phyloP scores from a whole-genome alignment of 225 moss, liverwort and hornwort species.

The Climacium dendroides region DNA sequence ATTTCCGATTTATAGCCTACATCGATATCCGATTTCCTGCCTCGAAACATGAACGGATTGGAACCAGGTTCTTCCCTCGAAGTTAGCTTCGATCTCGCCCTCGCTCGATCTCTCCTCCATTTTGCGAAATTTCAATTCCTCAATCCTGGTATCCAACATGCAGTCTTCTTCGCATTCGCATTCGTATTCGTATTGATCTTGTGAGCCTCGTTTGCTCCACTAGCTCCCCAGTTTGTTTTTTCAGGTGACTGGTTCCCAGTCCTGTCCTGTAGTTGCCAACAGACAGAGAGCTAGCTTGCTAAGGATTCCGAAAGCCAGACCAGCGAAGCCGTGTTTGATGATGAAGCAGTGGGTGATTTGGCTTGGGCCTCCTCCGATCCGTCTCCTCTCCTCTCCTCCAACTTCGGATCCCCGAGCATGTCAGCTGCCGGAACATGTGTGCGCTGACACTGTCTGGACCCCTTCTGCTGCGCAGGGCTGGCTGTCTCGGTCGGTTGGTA shows the following conservation, averaged over 20 bases:
- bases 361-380: not conserved
- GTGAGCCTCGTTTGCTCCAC: too few species aligned
- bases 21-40: not conserved
- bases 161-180: not conserved
- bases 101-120: not conserved
- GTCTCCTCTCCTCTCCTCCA: not conserved
- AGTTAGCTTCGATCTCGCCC: not conserved
- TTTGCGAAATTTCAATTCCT: not conserved
- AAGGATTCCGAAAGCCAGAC: not conserved
- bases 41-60: not conserved
- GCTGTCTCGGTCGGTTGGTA: not conserved
- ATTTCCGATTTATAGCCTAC: not conserved
- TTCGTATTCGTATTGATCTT: not conserved
- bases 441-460: not conserved
- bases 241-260: not conserved
- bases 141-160: not conserved
- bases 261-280: not conserved
- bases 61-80: not conserved
- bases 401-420: not conserved
- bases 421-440: slow-evolving; percentile 1
- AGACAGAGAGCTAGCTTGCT: too few species aligned
- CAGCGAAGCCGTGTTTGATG: not conserved
- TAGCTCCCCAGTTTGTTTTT: not conserved
- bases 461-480: not conserved
- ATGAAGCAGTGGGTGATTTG: not conserved